Conservation (phyloP, 2,329 filamentous ascomycete genomes). For the Pseudogymnoascus sp. region DNA sequence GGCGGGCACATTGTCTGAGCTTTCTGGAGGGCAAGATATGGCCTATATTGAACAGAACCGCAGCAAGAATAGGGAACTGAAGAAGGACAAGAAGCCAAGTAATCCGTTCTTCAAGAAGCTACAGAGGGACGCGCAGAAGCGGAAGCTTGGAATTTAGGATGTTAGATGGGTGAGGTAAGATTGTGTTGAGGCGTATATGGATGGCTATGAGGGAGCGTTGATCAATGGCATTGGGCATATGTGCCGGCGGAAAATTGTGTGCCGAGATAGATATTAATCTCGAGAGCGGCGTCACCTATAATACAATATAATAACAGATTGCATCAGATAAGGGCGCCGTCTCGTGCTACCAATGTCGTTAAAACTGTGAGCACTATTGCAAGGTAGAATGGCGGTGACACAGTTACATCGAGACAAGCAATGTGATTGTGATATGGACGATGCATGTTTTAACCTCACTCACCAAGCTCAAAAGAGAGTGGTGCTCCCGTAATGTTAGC, state of each 20-base stretch:
- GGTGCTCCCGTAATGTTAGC: background rate
- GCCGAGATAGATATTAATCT: background rate
- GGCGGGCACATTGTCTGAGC: slow-evolving; percentile 74
- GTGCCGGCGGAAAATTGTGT: background rate
- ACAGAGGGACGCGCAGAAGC: slow-evolving; percentile 50
- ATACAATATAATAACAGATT: slow-evolving; percentile 6
- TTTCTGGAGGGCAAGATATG: slow-evolving; percentile 93
- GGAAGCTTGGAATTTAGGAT: slow-evolving; percentile 34
- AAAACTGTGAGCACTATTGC: background rate
- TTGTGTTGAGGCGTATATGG: background rate
- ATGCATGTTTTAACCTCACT: background rate
- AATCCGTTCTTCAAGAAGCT: slow-evolving; percentile 59
- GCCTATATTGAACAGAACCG: slow-evolving; percentile 85
- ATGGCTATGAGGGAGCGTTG: background rate
- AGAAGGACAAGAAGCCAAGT: slow-evolving; percentile 50
- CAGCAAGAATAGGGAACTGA: slow-evolving; percentile 58
- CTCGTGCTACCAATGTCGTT: background rate
- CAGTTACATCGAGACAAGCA: background rate
- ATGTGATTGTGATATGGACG: background rate
- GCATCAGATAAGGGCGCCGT: background rate
- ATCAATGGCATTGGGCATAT: background rate
- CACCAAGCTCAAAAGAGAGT: background rate
- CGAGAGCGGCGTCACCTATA: background rate
- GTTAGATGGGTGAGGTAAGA: slow-evolving; percentile 2
- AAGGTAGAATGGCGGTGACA: background rate